These are phyloP conservation scores for Sisymbrium altissimum DNA, from an alignment of 345 rosid species.

Conservation along the genomic window DNA sequence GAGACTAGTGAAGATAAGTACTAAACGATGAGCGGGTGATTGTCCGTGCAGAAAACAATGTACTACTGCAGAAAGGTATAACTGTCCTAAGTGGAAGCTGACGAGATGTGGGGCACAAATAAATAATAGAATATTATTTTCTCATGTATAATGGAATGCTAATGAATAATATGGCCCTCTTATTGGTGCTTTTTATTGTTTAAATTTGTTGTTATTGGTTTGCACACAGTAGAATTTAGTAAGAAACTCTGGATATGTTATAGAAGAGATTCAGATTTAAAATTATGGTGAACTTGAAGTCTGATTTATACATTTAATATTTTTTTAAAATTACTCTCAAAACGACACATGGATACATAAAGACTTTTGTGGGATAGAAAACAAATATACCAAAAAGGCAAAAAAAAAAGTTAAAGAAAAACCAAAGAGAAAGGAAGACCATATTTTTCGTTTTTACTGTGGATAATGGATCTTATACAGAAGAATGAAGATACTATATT, in stretches of 20 bases:
- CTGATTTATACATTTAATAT: too few relatives aligned
- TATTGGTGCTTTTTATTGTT: neutral
- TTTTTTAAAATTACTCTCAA: too few relatives aligned
- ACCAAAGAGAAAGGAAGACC: neutral
- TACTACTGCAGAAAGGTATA: neutral
- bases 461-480: neutral
- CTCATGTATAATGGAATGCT: neutral
- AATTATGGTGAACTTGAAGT: neutral
- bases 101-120: slow-evolving; percentile 24
- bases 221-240: neutral
- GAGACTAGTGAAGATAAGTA: neutral
- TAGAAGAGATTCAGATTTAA: neutral
- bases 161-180: slow-evolving; percentile 9
- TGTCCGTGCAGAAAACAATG: slow-evolving; percentile 13
- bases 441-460: neutral
- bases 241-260: neutral
- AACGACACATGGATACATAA: too few relatives aligned
- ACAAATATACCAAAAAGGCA: neutral
- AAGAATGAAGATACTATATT: neutral
- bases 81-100: slow-evolving; percentile 26
- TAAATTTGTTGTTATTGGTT: neutral
- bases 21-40: neutral
- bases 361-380: neutral
- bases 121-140: neutral
- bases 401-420: slow-evolving; percentile 11